Base-by-base conservation (phyloP, 352 stramenopile genomes). In the Phytophthora parvispora region DNA sequence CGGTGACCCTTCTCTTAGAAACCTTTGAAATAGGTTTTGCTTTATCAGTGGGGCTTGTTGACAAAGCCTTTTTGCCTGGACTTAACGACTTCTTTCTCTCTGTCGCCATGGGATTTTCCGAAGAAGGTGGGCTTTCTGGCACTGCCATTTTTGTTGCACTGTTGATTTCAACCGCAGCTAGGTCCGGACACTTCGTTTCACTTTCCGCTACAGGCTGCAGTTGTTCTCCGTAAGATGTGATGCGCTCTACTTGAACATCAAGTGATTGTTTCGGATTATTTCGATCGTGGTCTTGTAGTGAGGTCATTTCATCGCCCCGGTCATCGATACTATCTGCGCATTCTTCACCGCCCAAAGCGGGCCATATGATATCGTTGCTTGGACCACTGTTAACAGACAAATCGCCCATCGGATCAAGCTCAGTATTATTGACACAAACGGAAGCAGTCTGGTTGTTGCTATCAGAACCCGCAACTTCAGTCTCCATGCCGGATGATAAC, bases 51-150 rank as follows among this genome's bases (percentile, higher is more conserved):
- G 42, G 42, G 28, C 13, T 63, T 18, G 24, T 24, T 4, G 25
- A 8, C n/a, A 18, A 7, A 16, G 34, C n/a, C 28, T 57, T 68
- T 7, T 69, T 72, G 7, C 27, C 36, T 34, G 56, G 52, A 27
- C 25, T 68, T 28, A 64, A 2, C n/a, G 68, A 72, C 27, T 57
- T 72, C 51, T 55, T 76, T 20, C 63, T 57, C 18, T 28, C 29
- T 50, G 38, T 7, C n/a, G 6, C n/a, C 42, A 18, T 49, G 18
- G 40, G 18, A 13, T 48, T 22, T 8, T 48, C 40, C 40, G n/a
- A 43, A 43, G 36, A 7, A 16, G 36, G 20, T 45, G 38, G 6
- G 1, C 16, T 45, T 24, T 49, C 42, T 27, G 38, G 18, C 6
- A 9, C 2, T 1, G 18, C 38, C 38, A 18, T 45, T 45, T 45